Evolutionary conservation across 2,329 filamentous ascomycete genomes (phyloP).

Genomic region (Scorias spongiosa): DNA sequence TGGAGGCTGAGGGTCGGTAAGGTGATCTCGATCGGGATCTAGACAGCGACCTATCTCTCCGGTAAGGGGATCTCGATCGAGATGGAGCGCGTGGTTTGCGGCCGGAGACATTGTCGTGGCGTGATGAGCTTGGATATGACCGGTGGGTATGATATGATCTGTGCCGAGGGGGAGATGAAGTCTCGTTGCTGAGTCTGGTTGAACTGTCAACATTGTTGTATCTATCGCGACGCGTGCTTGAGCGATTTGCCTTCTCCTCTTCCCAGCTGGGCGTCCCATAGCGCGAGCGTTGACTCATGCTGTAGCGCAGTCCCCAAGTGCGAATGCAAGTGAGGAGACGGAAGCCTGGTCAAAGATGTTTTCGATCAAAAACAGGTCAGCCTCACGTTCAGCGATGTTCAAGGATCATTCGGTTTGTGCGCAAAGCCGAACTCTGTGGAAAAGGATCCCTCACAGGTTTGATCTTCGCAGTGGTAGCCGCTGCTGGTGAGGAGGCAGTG

Average conservation of each 20-base stretch:
- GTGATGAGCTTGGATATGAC: constrained; percentile 7
- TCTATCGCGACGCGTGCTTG: constrained; percentile 53
- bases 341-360: not conserved
- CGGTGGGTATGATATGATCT: not conserved
- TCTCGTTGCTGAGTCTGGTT: constrained; percentile 47
- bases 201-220: constrained; percentile 81
- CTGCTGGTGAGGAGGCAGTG: not conserved
- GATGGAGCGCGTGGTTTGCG: constrained; percentile 24
- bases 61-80: constrained; percentile 37
- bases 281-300: constrained; percentile 27
- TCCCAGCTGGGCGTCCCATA: constrained; percentile 33
- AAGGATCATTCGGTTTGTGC: not conserved
- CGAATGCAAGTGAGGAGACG: not conserved
- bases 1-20: constrained; percentile 21
- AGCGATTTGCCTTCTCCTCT: constrained; percentile 74
- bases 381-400: not conserved
- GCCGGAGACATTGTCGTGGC: constrained; percentile 19
- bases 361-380: not conserved
- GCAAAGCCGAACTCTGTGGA: not conserved
- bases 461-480: not conserved
- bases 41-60: constrained; percentile 30
- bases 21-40: constrained; percentile 16
- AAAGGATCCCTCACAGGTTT: not conserved
- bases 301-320: constrained; percentile 3
- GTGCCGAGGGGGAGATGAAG: constrained; percentile 20